Conservation (phyloP, 2,329 filamentous ascomycete species). For the Arachnopeziza araneosa region DNA sequence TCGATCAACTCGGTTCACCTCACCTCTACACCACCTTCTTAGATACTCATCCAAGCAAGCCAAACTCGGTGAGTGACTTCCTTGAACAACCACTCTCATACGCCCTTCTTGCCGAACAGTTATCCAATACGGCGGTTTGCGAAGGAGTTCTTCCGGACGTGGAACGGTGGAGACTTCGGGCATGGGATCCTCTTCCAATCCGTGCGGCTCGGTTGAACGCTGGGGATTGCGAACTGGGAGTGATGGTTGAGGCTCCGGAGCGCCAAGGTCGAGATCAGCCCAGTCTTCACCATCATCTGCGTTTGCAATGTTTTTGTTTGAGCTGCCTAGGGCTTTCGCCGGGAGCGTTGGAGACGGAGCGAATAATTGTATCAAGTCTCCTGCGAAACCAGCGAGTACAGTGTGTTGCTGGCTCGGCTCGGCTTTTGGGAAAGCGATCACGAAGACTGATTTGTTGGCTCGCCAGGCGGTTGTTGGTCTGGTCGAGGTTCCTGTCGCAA, state of each 20-base stretch:
- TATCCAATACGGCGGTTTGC: constrained; percentile 44
- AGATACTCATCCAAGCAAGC: constrained; percentile 42
- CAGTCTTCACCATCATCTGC: constrained; percentile 36
- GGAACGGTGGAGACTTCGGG: constrained; percentile 38
- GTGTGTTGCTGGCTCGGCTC: constrained; percentile 23
- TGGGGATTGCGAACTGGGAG: neutral
- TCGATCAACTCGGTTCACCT: constrained; percentile 34
- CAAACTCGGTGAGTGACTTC: constrained; percentile 43
- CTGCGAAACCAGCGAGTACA: constrained; percentile 16
- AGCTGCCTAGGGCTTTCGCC: neutral
- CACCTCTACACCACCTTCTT: constrained; percentile 41
- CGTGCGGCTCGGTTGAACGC: neutral
- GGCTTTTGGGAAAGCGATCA: constrained; percentile 35
- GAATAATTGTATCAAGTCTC: constrained; percentile 34
- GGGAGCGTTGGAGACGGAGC: constrained; percentile 8
- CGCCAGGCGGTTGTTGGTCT: constrained; percentile 36
- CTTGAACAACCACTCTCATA: constrained; percentile 37
- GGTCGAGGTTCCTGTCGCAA: constrained; percentile 22
- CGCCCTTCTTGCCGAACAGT: constrained; percentile 32
- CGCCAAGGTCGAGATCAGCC: constrained; percentile 38
- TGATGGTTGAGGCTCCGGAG: neutral
- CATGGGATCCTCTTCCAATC: constrained; percentile 31
- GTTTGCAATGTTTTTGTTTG: neutral
- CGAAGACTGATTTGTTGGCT: constrained; percentile 32
- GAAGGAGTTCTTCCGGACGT: constrained; percentile 43